These are phyloP conservation scores for Zygnema cylindricum DNA, from an alignment of 139 green algal species.

Conservation along the genomic window DNA sequence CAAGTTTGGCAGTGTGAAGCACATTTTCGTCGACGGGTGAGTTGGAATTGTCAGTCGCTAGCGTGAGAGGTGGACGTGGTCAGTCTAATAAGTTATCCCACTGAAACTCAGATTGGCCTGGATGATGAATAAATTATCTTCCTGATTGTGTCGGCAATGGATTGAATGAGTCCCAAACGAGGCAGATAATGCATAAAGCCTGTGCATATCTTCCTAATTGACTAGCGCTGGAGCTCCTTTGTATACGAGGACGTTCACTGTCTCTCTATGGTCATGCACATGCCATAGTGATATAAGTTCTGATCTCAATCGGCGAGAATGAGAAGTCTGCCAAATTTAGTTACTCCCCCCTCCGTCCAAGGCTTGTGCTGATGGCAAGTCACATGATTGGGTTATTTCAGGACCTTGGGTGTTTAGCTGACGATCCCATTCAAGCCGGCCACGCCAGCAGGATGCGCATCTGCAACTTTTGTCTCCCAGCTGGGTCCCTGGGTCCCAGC, in stretches of 20 bases:
- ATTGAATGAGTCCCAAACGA: no score
- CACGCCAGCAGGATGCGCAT: background rate
- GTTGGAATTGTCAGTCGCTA: conserved; percentile 2
- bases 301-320: background rate
- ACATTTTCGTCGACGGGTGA: conserved; percentile 66
- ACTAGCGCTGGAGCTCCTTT: no score
- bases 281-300: no score
- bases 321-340: background rate
- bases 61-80: no score
- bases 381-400: conserved; percentile 51
- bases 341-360: background rate
- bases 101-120: no score
- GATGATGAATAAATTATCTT: no score
- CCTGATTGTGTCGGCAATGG: no score
- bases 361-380: conserved; percentile 32
- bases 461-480: background rate
- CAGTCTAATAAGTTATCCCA: no score
- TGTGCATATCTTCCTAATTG: no score
- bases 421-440: conserved; percentile 14
- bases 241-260: no score
- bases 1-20: conserved; percentile 87
- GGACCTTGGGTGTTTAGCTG: conserved; percentile 38
- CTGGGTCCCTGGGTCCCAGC: background rate
- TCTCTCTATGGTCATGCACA: no score
- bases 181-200: no score